Conservation (phyloP, 495 filamentous ascomycete genomes). For the Daldinia grandis region DNA sequence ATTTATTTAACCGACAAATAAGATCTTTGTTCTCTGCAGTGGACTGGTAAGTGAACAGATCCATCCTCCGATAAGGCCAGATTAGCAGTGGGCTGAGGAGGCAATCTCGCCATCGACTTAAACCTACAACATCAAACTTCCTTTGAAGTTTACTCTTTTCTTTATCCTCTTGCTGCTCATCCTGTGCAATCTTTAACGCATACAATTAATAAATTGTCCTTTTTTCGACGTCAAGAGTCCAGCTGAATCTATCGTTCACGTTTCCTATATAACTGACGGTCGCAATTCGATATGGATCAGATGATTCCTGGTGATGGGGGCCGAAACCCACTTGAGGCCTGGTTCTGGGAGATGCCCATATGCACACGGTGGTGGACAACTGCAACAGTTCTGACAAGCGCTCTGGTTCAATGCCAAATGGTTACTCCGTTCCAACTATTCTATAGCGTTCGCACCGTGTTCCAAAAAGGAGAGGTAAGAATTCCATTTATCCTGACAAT, state of each 20-base stretch:
- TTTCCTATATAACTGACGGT: not conserved
- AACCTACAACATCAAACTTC: slow-evolving; percentile 13
- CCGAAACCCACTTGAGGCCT: slow-evolving; percentile 89
- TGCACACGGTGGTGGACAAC: slow-evolving; percentile 97
- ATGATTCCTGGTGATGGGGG: slow-evolving; percentile 69
- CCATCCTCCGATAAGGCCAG: slow-evolving; percentile 41
- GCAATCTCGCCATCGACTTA: slow-evolving; percentile 12
- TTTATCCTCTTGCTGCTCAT: not conserved
- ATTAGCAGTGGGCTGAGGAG: slow-evolving; percentile 39
- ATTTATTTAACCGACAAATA: slow-evolving; percentile 23
- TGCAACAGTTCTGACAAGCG: slow-evolving; percentile 86
- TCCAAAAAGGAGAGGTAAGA: slow-evolving; percentile 82
- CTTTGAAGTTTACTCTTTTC: slow-evolving; percentile 10
- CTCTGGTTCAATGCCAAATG: slow-evolving; percentile 91
- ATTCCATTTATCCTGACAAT: not conserved
- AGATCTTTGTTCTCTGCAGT: no score
- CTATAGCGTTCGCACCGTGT: slow-evolving; percentile 93
- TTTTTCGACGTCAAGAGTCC: not conserved
- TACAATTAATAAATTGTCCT: not conserved
- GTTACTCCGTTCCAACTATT: slow-evolving; percentile 93
- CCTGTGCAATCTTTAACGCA: slow-evolving; percentile 1
- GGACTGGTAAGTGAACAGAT: slow-evolving; percentile 21
- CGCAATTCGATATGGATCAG: slow-evolving; percentile 65
- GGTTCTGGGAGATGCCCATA: slow-evolving; percentile 98
- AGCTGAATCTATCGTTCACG: not conserved